Conservation (phyloP, 2,329 filamentous ascomycete genomes). For the Stachybotrys echinatus region DNA sequence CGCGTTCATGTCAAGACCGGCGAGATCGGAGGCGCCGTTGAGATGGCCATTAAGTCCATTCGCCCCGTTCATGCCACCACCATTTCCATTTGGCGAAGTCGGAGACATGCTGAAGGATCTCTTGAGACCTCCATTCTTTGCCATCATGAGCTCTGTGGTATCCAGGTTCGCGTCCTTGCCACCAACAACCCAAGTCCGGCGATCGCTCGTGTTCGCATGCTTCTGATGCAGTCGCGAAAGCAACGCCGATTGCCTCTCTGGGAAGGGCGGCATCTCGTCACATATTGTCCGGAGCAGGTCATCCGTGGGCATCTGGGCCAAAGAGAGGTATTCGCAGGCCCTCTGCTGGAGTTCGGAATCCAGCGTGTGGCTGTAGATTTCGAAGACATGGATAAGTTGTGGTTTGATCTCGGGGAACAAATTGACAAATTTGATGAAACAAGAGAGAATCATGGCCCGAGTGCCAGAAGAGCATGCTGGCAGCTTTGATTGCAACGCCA, state of each 20-base stretch:
- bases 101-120: slow-evolving; percentile 68
- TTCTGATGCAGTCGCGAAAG: slow-evolving; percentile 92
- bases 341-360: slow-evolving; percentile 95
- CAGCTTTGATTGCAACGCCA: slow-evolving; percentile 88
- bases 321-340: slow-evolving; percentile 87
- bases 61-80: slow-evolving; percentile 27
- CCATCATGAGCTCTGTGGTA: slow-evolving; percentile 71
- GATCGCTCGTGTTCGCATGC: slow-evolving; percentile 86
- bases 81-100: slow-evolving; percentile 43
- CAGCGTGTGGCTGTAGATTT: slow-evolving; percentile 86
- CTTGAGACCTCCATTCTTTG: slow-evolving; percentile 77
- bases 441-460: slow-evolving; percentile 88
- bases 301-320: slow-evolving; percentile 82
- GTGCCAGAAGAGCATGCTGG: slow-evolving; percentile 84
- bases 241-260: slow-evolving; percentile 85
- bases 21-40: slow-evolving; percentile 60
- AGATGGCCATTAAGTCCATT: slow-evolving; percentile 47
- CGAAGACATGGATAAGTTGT: slow-evolving; percentile 85
- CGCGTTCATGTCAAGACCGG: slow-evolving; percentile 73
- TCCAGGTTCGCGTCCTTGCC: slow-evolving; percentile 91
- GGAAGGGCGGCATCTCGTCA: slow-evolving; percentile 98
- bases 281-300: slow-evolving; percentile 89
- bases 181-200: slow-evolving; percentile 95
- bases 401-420: slow-evolving; percentile 98
- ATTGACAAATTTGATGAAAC: slow-evolving; percentile 97